These are phyloP conservation scores for Halophytophthora batemanensis DNA, from an alignment of 352 stramenopile genomes.

Conservation along the genomic window DNA sequence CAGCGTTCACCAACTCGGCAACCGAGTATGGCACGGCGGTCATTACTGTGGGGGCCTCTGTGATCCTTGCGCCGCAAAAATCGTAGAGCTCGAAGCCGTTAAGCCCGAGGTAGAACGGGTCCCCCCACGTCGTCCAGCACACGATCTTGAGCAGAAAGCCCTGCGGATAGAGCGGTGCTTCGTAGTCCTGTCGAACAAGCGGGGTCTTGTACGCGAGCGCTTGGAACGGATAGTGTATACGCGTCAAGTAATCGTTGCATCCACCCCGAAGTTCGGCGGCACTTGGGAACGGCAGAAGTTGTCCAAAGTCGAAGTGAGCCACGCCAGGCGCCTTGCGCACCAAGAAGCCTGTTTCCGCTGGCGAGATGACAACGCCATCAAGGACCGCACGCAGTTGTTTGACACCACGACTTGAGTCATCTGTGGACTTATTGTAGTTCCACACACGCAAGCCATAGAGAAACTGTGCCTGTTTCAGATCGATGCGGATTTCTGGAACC, in stretches of 20 bases:
- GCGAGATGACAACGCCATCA: conserved; percentile 52
- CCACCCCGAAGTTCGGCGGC: not conserved
- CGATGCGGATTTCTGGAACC: conserved; percentile 47
- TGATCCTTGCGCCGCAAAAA: conserved; percentile 38
- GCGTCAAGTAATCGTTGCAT: conserved; percentile 35
- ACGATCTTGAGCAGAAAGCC: conserved; percentile 86
- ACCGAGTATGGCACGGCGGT: conserved; percentile 60
- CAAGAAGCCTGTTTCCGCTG: conserved; percentile 49
- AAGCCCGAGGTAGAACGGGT: conserved; percentile 82
- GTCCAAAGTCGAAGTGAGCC: conserved; percentile 67
- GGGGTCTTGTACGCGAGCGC: conserved; percentile 66
- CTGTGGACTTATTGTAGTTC: conserved; percentile 83
- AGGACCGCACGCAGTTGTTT: conserved; percentile 56
- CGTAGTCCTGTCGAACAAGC: conserved; percentile 83
- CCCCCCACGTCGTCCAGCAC: conserved; percentile 78
- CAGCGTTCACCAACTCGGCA: conserved; percentile 33
- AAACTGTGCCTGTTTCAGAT: conserved; percentile 48
- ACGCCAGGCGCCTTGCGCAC: conserved; percentile 79
- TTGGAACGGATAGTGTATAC: conserved; percentile 40
- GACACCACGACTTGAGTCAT: conserved; percentile 66
- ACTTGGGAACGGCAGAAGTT: conserved; percentile 45
- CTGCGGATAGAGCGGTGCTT: conserved; percentile 74
- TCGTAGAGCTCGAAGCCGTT: conserved; percentile 84
- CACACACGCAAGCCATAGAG: conserved; percentile 69
- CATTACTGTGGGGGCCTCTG: conserved; percentile 29